A percentile compares a stretch with the other conserved stretches of the same genome.
Conservation (phyloP, 116 monocot genomes). For the Posidonia oceanica region DNA sequence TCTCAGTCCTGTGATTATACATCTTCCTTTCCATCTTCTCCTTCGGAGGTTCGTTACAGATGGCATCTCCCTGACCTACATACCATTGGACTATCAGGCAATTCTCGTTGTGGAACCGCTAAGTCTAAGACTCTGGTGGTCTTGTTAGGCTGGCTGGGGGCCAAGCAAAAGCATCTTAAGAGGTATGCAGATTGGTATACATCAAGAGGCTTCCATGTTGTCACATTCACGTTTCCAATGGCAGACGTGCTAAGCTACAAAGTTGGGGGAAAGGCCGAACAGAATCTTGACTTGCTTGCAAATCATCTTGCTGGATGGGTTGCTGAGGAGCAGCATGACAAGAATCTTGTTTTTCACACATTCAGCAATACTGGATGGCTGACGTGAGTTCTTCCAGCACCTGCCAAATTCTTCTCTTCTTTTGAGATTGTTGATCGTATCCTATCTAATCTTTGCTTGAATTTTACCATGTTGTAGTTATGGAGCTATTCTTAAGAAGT, state of each 20-base stretch:
- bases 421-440: not conserved
- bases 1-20: slow-evolving; percentile 6
- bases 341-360: slow-evolving; percentile 93
- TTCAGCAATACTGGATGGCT: slow-evolving; percentile 98
- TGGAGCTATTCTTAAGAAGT: slow-evolving; percentile 88
- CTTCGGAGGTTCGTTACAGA: slow-evolving; percentile 44
- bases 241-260: slow-evolving; percentile 68
- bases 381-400: slow-evolving; percentile 28
- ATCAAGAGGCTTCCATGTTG: slow-evolving; percentile 55
- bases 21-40: slow-evolving; percentile 14
- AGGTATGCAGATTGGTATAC: slow-evolving; percentile 98
- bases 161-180: slow-evolving; percentile 82
- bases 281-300: slow-evolving; percentile 59
- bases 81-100: slow-evolving; percentile 8
- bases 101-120: slow-evolving; percentile 8
- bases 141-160: slow-evolving; percentile 92
- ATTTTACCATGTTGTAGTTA: slow-evolving; percentile 36
- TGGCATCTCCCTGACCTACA: slow-evolving; percentile 80
- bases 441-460: slow-evolving; percentile 1
- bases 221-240: slow-evolving; percentile 50
- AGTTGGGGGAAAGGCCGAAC: slow-evolving; percentile 58
- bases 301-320: slow-evolving; percentile 70
- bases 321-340: slow-evolving; percentile 62
- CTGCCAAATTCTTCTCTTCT: not conserved
- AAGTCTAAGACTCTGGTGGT: slow-evolving; percentile 80